Conservation (phyloP, 441 rosid species). For the Pelargonium fulgidum region DNA sequence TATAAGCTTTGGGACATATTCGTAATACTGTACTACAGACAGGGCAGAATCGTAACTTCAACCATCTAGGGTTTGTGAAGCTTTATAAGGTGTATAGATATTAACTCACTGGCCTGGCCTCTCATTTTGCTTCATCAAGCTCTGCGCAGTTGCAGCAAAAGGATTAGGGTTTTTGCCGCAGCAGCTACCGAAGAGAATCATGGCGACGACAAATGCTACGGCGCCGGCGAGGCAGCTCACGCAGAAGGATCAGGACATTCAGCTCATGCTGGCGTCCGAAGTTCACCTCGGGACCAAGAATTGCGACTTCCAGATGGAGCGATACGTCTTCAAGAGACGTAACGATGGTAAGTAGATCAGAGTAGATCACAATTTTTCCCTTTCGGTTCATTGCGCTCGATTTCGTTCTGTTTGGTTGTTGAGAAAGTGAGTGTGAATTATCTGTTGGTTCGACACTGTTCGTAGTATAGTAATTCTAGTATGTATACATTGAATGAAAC, state of each 20-base stretch:
- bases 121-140: background rate
- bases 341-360: conserved; percentile 48
- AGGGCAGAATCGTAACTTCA: no score
- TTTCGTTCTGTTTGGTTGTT: background rate
- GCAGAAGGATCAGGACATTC: conserved; percentile 68
- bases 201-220: conserved; percentile 34
- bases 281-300: conserved; percentile 90
- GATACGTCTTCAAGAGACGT: conserved; percentile 86
- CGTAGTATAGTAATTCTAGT: no score
- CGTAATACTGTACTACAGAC: no score
- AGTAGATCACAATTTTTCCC: background rate
- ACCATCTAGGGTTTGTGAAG: no score
- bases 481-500: no score
- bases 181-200: background rate
- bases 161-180: background rate
- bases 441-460: no score
- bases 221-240: conserved; percentile 43
- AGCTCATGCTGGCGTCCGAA: conserved; percentile 83
- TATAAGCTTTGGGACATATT: no score
- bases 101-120: no score
- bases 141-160: background rate
- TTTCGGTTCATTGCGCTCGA: no score
- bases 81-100: no score
- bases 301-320: conserved; percentile 88
- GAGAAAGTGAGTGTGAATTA: background rate